These are phyloP conservation scores for Saccharomycopsis fibuligera DNA, from an alignment of 805 yeast genomes.

Conservation along the genomic window DNA sequence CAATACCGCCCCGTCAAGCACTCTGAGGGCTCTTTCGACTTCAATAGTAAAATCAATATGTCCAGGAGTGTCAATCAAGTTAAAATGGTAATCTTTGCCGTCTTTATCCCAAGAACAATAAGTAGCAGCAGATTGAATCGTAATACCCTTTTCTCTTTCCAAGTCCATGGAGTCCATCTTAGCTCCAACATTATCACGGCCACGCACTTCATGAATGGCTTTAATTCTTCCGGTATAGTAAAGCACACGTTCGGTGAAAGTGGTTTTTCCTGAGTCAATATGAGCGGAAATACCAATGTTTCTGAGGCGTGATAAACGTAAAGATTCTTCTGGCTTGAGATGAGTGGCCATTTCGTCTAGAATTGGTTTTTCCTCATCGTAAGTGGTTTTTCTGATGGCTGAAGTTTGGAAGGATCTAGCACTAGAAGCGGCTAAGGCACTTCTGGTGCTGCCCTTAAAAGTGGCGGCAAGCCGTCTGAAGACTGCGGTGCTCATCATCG, in stretches of 20 bases:
- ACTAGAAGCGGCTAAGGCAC: too few relatives aligned
- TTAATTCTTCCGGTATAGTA: constrained; percentile 96
- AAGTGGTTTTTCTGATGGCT: constrained; percentile 27
- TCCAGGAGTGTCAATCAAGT: constrained; percentile 96
- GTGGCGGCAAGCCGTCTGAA: too few relatives aligned
- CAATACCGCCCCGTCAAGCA: constrained; percentile 94
- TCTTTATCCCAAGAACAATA: constrained; percentile 93
- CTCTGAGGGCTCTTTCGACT: constrained; percentile 97
- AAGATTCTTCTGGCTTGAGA: constrained; percentile 43
- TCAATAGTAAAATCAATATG: constrained; percentile 98
- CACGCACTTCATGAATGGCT: constrained; percentile 95
- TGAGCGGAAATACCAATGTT: constrained; percentile 98
- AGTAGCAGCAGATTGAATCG: constrained; percentile 98
- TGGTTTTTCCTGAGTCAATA: constrained; percentile 96
- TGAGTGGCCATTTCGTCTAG: constrained; percentile 49
- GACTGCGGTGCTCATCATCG: too few relatives aligned
- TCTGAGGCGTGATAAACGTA: constrained; percentile 57
- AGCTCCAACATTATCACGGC: constrained; percentile 96
- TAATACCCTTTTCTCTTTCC: constrained; percentile 97
- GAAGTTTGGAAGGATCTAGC: constrained; percentile 34
- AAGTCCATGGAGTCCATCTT: constrained; percentile 99
- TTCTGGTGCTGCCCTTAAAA: too few relatives aligned
- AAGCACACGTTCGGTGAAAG: constrained; percentile 94
- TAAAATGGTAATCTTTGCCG: constrained; percentile 68
- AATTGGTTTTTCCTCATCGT: constrained; percentile 68